phyloP scores from a whole-genome alignment of 768 basidiomycete genomes.

The Lepiota venenata region DNA sequence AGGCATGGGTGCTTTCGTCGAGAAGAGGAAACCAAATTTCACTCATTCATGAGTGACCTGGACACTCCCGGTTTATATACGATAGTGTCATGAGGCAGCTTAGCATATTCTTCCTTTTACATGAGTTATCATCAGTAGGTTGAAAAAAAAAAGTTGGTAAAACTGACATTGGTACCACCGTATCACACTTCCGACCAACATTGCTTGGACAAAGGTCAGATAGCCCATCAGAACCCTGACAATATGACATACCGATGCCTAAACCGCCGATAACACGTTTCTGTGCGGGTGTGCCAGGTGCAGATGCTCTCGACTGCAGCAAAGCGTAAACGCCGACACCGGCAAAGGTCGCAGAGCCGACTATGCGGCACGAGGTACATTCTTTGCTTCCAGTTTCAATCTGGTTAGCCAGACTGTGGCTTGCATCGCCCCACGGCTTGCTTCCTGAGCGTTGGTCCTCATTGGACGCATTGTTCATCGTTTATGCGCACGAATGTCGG shows the following conservation, averaged over 20 bases:
- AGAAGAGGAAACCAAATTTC: slow-evolving; percentile 89
- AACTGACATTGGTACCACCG: slow-evolving; percentile 32
- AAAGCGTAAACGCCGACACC: slow-evolving; percentile 68
- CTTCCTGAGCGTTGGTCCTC: not conserved
- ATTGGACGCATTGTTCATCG: not conserved
- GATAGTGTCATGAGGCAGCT: too few species aligned
- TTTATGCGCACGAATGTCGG: not conserved
- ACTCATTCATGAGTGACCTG: slow-evolving; percentile 45
- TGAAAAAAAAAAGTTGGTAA: not conserved
- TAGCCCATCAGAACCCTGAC: not conserved
- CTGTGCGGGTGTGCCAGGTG: slow-evolving; percentile 57
- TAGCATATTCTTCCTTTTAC: not conserved
- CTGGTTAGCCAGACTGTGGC: slow-evolving; percentile 2
- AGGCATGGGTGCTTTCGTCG: slow-evolving; percentile 95
- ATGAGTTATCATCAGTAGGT: not conserved
- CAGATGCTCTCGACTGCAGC: slow-evolving; percentile 55
- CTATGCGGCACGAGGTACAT: slow-evolving; percentile 67
- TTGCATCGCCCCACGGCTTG: slow-evolving; percentile 1
- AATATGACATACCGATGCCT: slow-evolving; percentile 51
- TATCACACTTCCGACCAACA: slow-evolving; percentile 35
- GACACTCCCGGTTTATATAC: not conserved
- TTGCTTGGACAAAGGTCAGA: slow-evolving; percentile 20
- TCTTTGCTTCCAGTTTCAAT: slow-evolving; percentile 32
- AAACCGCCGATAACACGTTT: slow-evolving; percentile 61
- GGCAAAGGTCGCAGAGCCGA: slow-evolving; percentile 62